phyloP scores from a whole-genome alignment of 2,329 filamentous ascomycete species.

The Penicillium sp. region DNA sequence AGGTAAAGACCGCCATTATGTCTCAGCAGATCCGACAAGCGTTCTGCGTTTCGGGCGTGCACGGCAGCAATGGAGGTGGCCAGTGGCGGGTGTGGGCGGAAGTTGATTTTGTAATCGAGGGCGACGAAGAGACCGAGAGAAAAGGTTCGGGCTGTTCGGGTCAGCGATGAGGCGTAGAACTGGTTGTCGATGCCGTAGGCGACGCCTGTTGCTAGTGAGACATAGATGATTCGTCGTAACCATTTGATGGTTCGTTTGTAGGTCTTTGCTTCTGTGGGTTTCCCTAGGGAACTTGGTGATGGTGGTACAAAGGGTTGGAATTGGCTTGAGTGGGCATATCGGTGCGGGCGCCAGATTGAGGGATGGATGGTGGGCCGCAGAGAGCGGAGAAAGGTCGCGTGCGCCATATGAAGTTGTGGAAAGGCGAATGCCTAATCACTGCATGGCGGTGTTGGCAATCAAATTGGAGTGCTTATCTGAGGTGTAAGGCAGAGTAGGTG shows the following conservation, averaged over 20 bases:
- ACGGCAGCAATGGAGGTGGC: constrained; percentile 73
- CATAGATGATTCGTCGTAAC: constrained; percentile 68
- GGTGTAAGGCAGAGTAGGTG: background rate
- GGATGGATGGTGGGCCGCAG: constrained; percentile 13
- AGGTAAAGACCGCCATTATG: constrained; percentile 90
- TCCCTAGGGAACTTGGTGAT: constrained; percentile 73
- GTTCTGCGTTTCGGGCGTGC: constrained; percentile 78
- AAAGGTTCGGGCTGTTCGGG: constrained; percentile 79
- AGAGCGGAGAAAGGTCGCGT: constrained; percentile 21
- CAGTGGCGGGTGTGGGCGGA: constrained; percentile 72
- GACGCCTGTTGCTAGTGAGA: constrained; percentile 58
- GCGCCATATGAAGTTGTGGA: constrained; percentile 15
- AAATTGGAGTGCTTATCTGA: background rate
- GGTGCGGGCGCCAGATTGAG: constrained; percentile 14
- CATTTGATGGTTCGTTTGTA: constrained; percentile 71
- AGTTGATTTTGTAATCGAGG: constrained; percentile 95
- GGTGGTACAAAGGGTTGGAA: constrained; percentile 72
- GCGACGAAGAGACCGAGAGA: constrained; percentile 74
- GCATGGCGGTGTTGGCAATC: constrained; percentile 10
- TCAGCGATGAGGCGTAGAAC: constrained; percentile 75
- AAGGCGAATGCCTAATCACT: constrained; percentile 7
- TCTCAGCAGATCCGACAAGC: constrained; percentile 75
- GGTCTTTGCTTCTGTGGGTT: constrained; percentile 66
- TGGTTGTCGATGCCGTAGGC: constrained; percentile 69
- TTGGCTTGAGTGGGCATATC: constrained; percentile 39